Percentiles rank a stretch among this genome's conserved stretches.
phyloP scores from a whole-genome alignment of 148 eudicot species.

The Heliosperma pusillum region DNA sequence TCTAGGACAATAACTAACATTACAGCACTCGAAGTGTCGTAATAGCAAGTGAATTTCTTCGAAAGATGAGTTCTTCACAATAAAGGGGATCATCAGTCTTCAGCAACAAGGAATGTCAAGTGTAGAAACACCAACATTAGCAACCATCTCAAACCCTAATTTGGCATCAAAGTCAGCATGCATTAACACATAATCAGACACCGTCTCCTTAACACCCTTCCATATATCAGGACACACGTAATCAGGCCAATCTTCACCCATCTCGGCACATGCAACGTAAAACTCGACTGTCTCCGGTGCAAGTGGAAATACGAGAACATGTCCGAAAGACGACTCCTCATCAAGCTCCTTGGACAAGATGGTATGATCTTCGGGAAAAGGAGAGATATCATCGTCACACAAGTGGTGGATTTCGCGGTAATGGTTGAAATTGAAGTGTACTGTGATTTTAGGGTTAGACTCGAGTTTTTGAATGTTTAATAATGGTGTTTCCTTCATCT shows the following conservation, averaged over 20 bases:
- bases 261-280: not conserved
- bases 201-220: not conserved
- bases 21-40: no score
- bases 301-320: not conserved
- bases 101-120: not conserved
- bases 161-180: not conserved
- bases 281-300: not conserved
- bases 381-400: not conserved
- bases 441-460: not conserved
- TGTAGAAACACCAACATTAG: not conserved
- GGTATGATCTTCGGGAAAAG: not conserved
- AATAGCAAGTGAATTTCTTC: no score
- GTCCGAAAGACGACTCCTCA: not conserved
- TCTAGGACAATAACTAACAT: no score
- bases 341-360: not conserved
- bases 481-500: not conserved
- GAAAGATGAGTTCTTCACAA: no score
- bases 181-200: not conserved
- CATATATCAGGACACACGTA: not conserved
- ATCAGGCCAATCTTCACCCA: not conserved
- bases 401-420: not conserved
- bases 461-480: no score
- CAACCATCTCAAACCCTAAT: constrained; percentile 1
- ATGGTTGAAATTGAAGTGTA: not conserved
- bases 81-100: not conserved